Evolutionary conservation across 257 asterid genomes (phyloP), one percentile per base, ranked within the genome.

Genomic region (Solanum bulbocastanum): DNA sequence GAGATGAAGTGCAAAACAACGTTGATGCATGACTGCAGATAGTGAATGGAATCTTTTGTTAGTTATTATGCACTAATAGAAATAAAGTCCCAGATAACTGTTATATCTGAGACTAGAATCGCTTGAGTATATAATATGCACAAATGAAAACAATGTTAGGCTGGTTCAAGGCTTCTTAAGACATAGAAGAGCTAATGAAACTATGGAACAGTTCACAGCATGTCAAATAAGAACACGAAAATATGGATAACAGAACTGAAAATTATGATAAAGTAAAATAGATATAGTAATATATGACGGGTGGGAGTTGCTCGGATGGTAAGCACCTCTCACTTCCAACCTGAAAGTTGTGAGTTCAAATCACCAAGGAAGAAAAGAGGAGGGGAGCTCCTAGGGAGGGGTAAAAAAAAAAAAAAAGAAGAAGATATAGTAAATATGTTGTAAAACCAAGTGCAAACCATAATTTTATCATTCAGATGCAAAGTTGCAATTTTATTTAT

Each of bases 1-100:
- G 99, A 97, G 92, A 96, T 91, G 93, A 97, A 97, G 93, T 96
- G 96, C 93, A 96, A 60, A 74, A 94, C 96, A 71, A 96, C 88
- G 85, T 90, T 94, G 83, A 96, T 95, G 66, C 98, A 96, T 35
- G 99, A 93, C 99, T 97, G 96, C 36, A 90, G 91, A 83, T 76
- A 52, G 32, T 22, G 82, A 65, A 68, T 44, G 30, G 13, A 62
- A 83, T 23, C 85, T 23, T 44, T 7, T 37, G 49, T 83, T 46
- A 85, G 85, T 9, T 62, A 65, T 69, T 32, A 30, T 73, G 35
- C 11, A 35, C 68, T 30, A 79, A 20, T 22, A 71, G 42, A 74
- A 25, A 86, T 39, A 33, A 44, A 27, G 37, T 44, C 3, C 58
- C 84, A 73, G n/a, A 56, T 39, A 13, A 13, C 73, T 46, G 33